phyloP scores from a whole-genome alignment of 2,329 filamentous ascomycete species.

The Fusarium nygamai region DNA sequence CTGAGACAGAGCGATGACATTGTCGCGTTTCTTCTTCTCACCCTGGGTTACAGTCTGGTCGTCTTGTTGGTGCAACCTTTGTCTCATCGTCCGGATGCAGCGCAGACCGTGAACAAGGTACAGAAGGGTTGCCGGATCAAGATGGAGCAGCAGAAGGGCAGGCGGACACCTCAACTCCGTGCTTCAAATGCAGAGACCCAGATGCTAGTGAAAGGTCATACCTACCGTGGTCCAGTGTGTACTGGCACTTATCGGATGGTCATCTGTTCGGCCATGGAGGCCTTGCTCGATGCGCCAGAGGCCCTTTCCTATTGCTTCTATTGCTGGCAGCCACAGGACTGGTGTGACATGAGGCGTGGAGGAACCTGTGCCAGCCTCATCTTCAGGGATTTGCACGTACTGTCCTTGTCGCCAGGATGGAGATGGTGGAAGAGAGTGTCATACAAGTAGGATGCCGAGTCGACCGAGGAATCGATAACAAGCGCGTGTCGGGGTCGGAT shows the following conservation, averaged over 20 bases:
- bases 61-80: slow-evolving; percentile 45
- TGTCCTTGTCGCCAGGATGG: no score
- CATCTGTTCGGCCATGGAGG: no score
- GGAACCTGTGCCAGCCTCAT: rapidly evolving
- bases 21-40: slow-evolving; percentile 67
- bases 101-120: background rate
- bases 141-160: background rate
- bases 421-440: background rate
- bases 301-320: background rate
- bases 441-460: background rate
- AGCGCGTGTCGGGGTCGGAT: background rate
- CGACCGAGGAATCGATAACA: background rate
- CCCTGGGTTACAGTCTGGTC: slow-evolving; percentile 48
- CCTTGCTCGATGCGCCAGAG: no score
- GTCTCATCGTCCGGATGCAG: slow-evolving; percentile 46
- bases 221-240: no score
- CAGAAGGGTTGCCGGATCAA: background rate
- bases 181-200: no score
- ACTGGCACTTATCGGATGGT: no score
- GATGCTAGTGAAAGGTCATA: no score
- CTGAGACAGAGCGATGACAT: slow-evolving; percentile 83
- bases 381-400: background rate
- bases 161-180: no score
- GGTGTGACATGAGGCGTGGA: background rate
- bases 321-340: background rate